Base-by-base conservation (phyloP, 2,329 filamentous ascomycete genomes). In the Penicillium verrucosum region DNA sequence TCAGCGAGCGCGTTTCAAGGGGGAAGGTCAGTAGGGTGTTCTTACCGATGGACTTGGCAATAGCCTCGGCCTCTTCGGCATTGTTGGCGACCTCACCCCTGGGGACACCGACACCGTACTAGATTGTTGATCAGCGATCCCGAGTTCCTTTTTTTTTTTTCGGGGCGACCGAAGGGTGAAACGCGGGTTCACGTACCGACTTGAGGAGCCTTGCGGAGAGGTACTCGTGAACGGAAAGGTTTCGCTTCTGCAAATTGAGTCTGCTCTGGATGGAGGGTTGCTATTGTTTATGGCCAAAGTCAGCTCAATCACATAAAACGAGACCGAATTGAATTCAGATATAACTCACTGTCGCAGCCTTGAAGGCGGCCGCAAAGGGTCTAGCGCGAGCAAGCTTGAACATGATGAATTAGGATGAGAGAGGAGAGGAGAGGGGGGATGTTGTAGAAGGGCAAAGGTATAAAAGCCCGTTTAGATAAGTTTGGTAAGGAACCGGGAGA, bases 161-260 rank as follows among this genome's bases (percentile, higher is more conserved):
- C 21, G 21, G 37, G 42, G 59, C 60, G 60, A 63, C 61, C 47
- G 53, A 56, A 59, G 52, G 41, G 41, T 40, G 14, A 47, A 52
- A 56, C 45, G 50, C 52, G 45, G 51, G 32, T 52, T 25, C 54
- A 68, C 77, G 62, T 79, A 86, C 84, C 68, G 78, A 79, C 72
- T 86, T 90, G 72, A 99, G 85, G 68, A 99, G 87, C 77, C 92
- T 90, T 70, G 92, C 91, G 70, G 94, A 97, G 73, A 93, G 89
- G 81, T 97, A 97, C 82, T 99, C 94, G 83, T 99, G 94, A 73
- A 99, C 96, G 74, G 91, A 94, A 74, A 99, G 85, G 73, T 89
- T 87, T 81, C 94, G 86, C 79, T 84, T 85, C 80, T 97, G 92
- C 72, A 82, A 84, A 68, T 79, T 83, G 70, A 84, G 57, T 57